Base-by-base conservation (phyloP, 164 flowering plant genomes). In the Dillenia turbinata region DNA sequence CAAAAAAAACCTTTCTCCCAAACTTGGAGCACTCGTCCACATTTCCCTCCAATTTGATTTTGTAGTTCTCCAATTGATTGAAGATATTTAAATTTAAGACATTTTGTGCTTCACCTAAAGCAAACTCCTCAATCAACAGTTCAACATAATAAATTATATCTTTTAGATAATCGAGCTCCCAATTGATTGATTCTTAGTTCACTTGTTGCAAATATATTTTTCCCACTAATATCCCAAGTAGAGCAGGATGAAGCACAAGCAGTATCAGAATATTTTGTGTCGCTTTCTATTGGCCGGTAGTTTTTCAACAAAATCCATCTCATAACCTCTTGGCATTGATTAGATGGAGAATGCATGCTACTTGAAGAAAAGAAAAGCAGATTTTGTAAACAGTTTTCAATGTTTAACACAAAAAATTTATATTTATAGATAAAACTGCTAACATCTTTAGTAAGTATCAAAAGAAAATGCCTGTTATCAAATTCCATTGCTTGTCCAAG, bases 131-230 rank as follows among this genome's bases (percentile, higher is more conserved):
- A n/a, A 67, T 9, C 62, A 10, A 63, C 33, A 78, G 57, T 5
- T 73, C 76, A 15, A 66, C 73, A 47, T 57, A 59, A 57, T 24
- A 17, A 9, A 87, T 50, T 17, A 87, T 56, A 10, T 67, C 59
- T 49, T 56, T 64, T 13, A 84, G 56, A 43, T 79, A 83, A 11
- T 73, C 69, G 8, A 75, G 66, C 69, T 87, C 85, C 89, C 86
- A 81, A 55, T 66, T 51, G 17, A 47, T 60, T 33, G 75, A 48
- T 61, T 12, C 43, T 19, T 1, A 22, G 22, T 50, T 17, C 22
- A 15, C 44, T 66, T 48, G 59, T 46, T 47, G 47, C 19, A 61
- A 51, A 46, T 17, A 14, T 47, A 33, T 54, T 55, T 48, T 60
- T 59, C 19, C 16, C 43, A 26, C 19, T 54, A 47, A 53, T 44